A percentile compares a stretch with the other conserved stretches of the same genome.
phyloP scores from a whole-genome alignment of 2,329 filamentous ascomycete species.

The Aspergillus fijiensis region DNA sequence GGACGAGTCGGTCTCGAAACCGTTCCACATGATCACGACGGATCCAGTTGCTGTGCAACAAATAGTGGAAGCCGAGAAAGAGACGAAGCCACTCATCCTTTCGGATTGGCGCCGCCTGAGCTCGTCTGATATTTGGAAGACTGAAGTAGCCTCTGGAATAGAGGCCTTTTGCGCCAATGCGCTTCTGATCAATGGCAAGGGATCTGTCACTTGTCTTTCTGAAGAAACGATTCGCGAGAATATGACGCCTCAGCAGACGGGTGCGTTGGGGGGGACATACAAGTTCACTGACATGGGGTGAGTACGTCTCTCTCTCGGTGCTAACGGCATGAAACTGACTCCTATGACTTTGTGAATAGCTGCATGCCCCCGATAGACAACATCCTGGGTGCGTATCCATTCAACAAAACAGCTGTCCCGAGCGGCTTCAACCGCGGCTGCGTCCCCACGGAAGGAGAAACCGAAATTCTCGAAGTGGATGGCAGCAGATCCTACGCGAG shows the following conservation, averaged over 20 bases:
- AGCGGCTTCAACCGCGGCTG: constrained; percentile 40
- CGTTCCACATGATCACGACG: constrained; percentile 52
- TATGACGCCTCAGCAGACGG: constrained; percentile 18
- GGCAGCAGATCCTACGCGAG: constrained; percentile 47
- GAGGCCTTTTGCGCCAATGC: constrained; percentile 58
- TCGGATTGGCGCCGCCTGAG: constrained; percentile 57
- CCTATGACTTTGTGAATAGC: too few relatives aligned
- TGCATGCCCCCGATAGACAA: too few relatives aligned
- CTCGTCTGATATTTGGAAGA: constrained; percentile 43
- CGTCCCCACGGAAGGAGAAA: constrained; percentile 44
- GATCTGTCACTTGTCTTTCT: constrained; percentile 52
- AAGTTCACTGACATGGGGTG: constrained; percentile 22
- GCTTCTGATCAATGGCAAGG: constrained; percentile 61
- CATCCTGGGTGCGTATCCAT: too few relatives aligned
- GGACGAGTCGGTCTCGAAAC: constrained; percentile 37
- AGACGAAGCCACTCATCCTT: constrained; percentile 50
- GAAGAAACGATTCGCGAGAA: constrained; percentile 37
- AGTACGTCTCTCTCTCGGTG: constrained; percentile 14
- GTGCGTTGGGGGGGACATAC: constrained; percentile 27
- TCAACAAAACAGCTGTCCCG: constrained; percentile 21
- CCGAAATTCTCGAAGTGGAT: constrained; percentile 46
- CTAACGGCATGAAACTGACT: too few relatives aligned
- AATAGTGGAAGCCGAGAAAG: constrained; percentile 51
- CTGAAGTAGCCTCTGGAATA: constrained; percentile 26
- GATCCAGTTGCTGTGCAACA: constrained; percentile 36